phyloP scores from a whole-genome alignment of 495 filamentous ascomycete genomes.

The Astrothelium macrocarpum region DNA sequence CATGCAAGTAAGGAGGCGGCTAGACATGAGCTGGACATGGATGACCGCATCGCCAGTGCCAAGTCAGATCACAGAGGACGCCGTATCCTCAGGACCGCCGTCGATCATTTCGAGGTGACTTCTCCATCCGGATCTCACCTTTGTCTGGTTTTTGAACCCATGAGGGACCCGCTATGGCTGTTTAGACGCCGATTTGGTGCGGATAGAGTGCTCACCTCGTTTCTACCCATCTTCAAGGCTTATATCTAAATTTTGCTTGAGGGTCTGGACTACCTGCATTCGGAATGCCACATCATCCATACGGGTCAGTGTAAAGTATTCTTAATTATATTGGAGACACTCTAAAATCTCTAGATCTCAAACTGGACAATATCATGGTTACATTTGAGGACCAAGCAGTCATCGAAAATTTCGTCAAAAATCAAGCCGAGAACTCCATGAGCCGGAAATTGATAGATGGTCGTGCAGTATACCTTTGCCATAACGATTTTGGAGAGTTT shows the following conservation, averaged over 20 bases:
- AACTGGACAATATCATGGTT: slow-evolving; percentile 40
- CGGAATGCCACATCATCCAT: slow-evolving; percentile 32
- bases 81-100: not conserved
- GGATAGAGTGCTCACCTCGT: not conserved
- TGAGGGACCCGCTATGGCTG: slow-evolving; percentile 13
- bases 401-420: slow-evolving; percentile 35
- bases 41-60: slow-evolving; percentile 30
- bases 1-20: slow-evolving; percentile 19
- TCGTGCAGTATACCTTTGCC: slow-evolving; percentile 33
- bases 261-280: slow-evolving; percentile 41
- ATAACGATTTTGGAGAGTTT: slow-evolving; percentile 36
- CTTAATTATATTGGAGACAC: not conserved
- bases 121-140: slow-evolving; percentile 5
- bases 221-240: not conserved
- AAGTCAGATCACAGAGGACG: slow-evolving; percentile 19
- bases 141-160: slow-evolving; percentile 14
- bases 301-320: slow-evolving; percentile 27
- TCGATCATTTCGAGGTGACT: not conserved
- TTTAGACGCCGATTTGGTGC: not conserved
- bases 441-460: slow-evolving; percentile 34
- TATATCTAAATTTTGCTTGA: slow-evolving; percentile 30
- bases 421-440: slow-evolving; percentile 34
- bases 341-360: slow-evolving; percentile 33
- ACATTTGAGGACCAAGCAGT: slow-evolving; percentile 37
- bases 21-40: slow-evolving; percentile 34